Evolutionary conservation across 2,329 filamentous ascomycete genomes (phyloP).

Genomic region (Phaeosphaeriaceae sp.): DNA sequence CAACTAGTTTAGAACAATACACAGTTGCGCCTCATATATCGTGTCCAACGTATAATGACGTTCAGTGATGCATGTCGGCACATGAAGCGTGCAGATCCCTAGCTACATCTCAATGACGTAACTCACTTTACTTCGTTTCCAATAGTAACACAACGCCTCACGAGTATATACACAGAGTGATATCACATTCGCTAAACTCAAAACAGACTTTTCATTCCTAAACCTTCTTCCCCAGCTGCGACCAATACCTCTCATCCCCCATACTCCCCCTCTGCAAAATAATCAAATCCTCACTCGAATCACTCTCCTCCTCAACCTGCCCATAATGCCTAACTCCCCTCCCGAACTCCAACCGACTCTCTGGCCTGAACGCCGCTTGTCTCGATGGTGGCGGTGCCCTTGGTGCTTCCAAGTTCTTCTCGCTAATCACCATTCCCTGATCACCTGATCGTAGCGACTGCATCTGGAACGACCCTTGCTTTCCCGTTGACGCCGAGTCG

Average conservation of each 20-base stretch:
- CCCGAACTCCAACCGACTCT: slow-evolving; percentile 8
- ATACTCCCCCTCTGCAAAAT: slow-evolving; percentile 4
- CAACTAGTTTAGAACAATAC: too few species aligned
- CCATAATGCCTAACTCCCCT: slow-evolving; percentile 7
- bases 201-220: background rate
- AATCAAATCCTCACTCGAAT: slow-evolving; percentile 12
- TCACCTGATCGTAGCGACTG: background rate
- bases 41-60: background rate
- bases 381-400: slow-evolving; percentile 1
- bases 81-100: background rate
- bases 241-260: background rate
- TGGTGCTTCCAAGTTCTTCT: background rate
- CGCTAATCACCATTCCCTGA: background rate
- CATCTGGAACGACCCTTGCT: slow-evolving; percentile 4
- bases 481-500: slow-evolving; percentile 3
- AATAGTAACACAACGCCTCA: background rate
- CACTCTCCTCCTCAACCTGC: slow-evolving; percentile 2
- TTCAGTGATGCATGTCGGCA: background rate
- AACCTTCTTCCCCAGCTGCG: background rate
- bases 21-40: background rate
- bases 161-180: background rate
- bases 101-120: background rate
- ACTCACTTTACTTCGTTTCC: background rate
- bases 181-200: background rate
- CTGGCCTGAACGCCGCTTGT: slow-evolving; percentile 5